Evolutionary conservation across 805 yeast genomes (phyloP).

Genomic region (Sungouiozyma intestinalis): DNA sequence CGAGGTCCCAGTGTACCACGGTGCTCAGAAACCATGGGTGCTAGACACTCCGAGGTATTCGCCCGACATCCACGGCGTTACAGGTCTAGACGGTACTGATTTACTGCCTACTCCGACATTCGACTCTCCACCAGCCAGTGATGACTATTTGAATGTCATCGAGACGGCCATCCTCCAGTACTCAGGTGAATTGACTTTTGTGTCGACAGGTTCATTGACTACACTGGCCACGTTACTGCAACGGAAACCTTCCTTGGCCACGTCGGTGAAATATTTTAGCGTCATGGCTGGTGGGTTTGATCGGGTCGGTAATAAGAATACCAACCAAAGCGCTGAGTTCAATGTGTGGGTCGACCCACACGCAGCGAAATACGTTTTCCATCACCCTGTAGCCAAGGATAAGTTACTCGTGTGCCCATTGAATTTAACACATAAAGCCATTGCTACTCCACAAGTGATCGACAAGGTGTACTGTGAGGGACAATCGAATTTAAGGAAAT

Average conservation of each 20-base stretch:
- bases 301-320: constrained; percentile 37
- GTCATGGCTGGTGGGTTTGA: constrained; percentile 66
- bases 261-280: constrained; percentile 42
- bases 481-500: constrained; percentile 38
- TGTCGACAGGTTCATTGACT: constrained; percentile 73
- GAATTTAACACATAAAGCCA: constrained; percentile 58
- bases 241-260: constrained; percentile 43
- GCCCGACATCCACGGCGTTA: constrained; percentile 56
- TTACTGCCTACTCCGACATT: constrained; percentile 42
- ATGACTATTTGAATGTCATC: constrained; percentile 33
- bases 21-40: constrained; percentile 48
- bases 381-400: constrained; percentile 35
- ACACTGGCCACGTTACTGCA: constrained; percentile 50
- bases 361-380: constrained; percentile 54
- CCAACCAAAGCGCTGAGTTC: constrained; percentile 54
- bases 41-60: constrained; percentile 39
- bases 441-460: constrained; percentile 33
- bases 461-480: constrained; percentile 31
- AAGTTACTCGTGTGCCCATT: constrained; percentile 52
- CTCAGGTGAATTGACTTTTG: constrained; percentile 43
- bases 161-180: constrained; percentile 35
- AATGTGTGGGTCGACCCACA: constrained; percentile 67
- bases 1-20: constrained; percentile 55
- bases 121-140: constrained; percentile 2
- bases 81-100: constrained; percentile 70